Evolutionary conservation across 176 grass and related monocot genomes (phyloP).

Genomic region (Paspalum notatum): DNA sequence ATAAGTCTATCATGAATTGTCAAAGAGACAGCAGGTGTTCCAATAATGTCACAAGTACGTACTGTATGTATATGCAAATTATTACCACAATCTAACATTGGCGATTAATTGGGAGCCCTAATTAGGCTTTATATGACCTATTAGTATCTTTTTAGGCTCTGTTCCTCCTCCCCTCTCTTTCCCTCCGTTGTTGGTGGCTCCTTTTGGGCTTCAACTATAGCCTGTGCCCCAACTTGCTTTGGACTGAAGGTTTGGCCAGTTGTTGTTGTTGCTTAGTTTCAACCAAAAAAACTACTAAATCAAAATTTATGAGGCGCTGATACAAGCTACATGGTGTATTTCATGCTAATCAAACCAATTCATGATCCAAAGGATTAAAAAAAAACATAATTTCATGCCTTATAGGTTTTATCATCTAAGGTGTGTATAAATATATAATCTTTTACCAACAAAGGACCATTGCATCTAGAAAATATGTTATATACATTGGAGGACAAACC

Average conservation of each 20-base stretch:
- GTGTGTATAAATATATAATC: not conserved
- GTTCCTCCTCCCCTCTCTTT: too few relatives aligned
- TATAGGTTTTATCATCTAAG: constrained; percentile 12
- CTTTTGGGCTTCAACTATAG: too few relatives aligned
- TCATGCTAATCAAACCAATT: constrained; percentile 4
- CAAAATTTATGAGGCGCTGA: not conserved
- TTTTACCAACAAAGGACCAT: constrained; percentile 9
- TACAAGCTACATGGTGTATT: not conserved
- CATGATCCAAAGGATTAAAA: constrained; percentile 17
- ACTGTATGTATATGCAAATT: not conserved
- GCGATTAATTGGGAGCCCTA: too few relatives aligned
- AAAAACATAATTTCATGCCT: constrained; percentile 23
- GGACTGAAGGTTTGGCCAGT: too few relatives aligned
- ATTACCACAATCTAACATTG: not conserved
- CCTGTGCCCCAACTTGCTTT: too few relatives aligned
- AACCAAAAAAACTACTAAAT: not conserved
- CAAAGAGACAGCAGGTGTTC: constrained; percentile 8
- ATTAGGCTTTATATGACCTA: too few relatives aligned
- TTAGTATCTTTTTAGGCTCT: too few relatives aligned
- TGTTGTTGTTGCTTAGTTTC: not conserved
- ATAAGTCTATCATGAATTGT: constrained; percentile 30
- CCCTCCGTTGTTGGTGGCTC: too few relatives aligned
- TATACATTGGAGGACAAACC: not conserved
- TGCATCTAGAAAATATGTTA: constrained; percentile 1
- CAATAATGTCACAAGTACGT: constrained; percentile 25